Evolutionary conservation across 1,284 basidiomycete species (phyloP).

Genomic region (Naganishia sp.): DNA sequence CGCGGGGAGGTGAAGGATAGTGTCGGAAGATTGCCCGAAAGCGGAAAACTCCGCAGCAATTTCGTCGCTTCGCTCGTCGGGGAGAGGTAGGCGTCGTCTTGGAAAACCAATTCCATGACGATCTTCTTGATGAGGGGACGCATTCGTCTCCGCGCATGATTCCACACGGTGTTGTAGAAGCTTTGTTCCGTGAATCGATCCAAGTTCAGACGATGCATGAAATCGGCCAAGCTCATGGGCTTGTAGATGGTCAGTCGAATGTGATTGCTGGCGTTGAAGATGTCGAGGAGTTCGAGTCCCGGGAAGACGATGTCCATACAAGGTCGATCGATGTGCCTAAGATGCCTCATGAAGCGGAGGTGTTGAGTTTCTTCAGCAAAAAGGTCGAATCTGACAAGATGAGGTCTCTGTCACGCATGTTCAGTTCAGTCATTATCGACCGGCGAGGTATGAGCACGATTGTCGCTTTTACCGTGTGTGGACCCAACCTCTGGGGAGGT

Average conservation of each 20-base stretch:
- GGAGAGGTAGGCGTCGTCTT: slow-evolving; percentile 1
- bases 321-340: not conserved
- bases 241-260: not conserved
- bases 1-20: not conserved
- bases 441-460: not conserved
- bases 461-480: not conserved
- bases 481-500: not conserved
- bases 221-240: not conserved
- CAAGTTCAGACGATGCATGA: not conserved
- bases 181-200: not conserved
- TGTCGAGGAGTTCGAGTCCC: not conserved
- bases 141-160: not conserved
- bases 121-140: not conserved
- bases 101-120: not conserved
- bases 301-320: not conserved
- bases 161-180: not conserved
- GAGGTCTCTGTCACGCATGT: not conserved
- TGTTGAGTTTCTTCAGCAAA: not conserved
- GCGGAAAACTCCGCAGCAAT: not conserved
- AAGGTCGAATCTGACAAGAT: not conserved
- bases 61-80: not conserved
- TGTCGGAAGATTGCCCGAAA: not conserved
- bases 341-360: not conserved
- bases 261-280: not conserved
- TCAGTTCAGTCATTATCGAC: not conserved